Conservation (phyloP, 345 rosid genomes). For the Excoecaria agallocha region DNA sequence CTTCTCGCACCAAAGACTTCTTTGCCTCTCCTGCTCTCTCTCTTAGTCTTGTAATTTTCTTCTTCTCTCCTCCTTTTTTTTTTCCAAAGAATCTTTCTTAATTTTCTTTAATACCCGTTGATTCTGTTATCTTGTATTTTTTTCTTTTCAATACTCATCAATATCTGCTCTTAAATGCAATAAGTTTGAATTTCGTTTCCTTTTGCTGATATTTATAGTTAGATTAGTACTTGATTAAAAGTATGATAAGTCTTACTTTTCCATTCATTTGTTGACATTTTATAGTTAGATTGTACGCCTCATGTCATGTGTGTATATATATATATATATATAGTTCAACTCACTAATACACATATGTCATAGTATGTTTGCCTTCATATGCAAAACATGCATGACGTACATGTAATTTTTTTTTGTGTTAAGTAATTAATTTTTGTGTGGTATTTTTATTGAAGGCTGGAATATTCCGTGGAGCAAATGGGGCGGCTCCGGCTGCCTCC, state of each 20-base stretch:
- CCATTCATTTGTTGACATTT: too few relatives aligned
- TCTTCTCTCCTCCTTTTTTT: background rate
- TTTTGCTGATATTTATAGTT: too few relatives aligned
- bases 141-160: background rate
- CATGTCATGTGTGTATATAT: too few relatives aligned
- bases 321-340: too few relatives aligned
- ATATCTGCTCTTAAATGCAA: too few relatives aligned
- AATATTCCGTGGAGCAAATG: slow-evolving; percentile 68
- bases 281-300: too few relatives aligned
- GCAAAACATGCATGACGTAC: background rate
- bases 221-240: too few relatives aligned
- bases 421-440: background rate
- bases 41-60: slow-evolving; percentile 64
- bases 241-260: too few relatives aligned
- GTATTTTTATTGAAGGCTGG: slow-evolving; percentile 59
- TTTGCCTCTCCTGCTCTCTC: slow-evolving; percentile 98
- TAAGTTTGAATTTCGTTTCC: too few relatives aligned
- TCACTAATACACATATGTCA: too few relatives aligned
- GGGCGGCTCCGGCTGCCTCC: slow-evolving; percentile 28
- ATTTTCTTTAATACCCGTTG: too few relatives aligned
- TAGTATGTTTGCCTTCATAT: background rate
- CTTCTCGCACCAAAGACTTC: slow-evolving; percentile 77
- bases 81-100: background rate
- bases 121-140: background rate
- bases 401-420: background rate